phyloP scores from a whole-genome alignment of 768 basidiomycete species.

The Lyophyllum atratum region DNA sequence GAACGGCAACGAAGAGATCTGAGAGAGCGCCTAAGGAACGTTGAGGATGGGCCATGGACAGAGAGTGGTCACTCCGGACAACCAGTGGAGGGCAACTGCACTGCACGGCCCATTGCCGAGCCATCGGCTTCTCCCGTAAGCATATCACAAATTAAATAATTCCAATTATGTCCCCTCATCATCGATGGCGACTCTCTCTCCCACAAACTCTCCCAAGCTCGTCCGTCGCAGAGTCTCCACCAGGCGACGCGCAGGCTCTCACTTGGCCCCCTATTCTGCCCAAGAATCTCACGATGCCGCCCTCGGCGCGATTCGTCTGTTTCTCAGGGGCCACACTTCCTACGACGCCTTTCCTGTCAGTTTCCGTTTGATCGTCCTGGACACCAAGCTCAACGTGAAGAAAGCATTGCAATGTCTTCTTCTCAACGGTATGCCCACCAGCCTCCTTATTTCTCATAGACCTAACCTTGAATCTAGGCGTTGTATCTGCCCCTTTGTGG shows the following conservation, averaged over 20 bases:
- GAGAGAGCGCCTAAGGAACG: background rate
- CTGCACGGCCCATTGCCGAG: background rate
- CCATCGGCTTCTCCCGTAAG: constrained; percentile 1
- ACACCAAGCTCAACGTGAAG: constrained; percentile 94
- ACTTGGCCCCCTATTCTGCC: constrained; percentile 54
- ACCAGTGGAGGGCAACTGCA: background rate
- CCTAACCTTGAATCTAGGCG: constrained; percentile 54
- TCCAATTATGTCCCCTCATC: constrained; percentile 6
- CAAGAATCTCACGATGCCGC: constrained; percentile 73
- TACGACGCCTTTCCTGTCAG: constrained; percentile 98
- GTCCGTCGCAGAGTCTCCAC: constrained; percentile 58
- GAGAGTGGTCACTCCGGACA: background rate
- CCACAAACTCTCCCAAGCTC: constrained; percentile 48
- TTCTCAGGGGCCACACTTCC: constrained; percentile 82
- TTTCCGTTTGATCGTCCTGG: constrained; percentile 95
- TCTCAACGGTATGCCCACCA: constrained; percentile 59
- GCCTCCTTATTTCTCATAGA: constrained; percentile 5
- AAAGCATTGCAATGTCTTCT: constrained; percentile 89
- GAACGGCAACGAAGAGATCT: constrained; percentile 5
- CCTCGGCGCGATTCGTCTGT: constrained; percentile 68
- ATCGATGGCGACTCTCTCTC: constrained; percentile 50
- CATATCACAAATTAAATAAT: constrained; percentile 10
- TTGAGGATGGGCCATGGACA: constrained; percentile 9
- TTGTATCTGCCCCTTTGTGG: constrained; percentile 98
- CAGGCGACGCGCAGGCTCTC: constrained; percentile 57